Percentiles rank a stretch among this genome's conserved stretches.
Conservation (phyloP, 352 stramenopile species). For the Phytophthora melonis region DNA sequence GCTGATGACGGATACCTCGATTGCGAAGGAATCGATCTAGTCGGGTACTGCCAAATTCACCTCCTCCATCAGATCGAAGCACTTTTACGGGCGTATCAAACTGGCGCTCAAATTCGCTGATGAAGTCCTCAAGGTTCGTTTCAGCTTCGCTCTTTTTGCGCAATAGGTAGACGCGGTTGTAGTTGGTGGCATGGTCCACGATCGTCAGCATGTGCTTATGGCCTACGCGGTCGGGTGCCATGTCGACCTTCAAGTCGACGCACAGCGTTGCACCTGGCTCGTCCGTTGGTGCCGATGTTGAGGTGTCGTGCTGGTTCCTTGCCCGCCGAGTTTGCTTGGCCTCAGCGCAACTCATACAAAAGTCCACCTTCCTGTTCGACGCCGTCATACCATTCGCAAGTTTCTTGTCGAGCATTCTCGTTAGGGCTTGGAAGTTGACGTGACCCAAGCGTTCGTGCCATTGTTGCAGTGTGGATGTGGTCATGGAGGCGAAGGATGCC, state of each 20-base stretch:
- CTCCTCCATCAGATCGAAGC: constrained; percentile 1
- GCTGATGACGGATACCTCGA: constrained; percentile 8
- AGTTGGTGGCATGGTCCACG: no score
- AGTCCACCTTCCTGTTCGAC: constrained; percentile 7
- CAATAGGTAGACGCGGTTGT: no score
- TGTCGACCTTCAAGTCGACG: constrained; percentile 21
- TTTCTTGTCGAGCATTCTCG: constrained; percentile 14
- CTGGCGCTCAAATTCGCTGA: constrained; percentile 12
- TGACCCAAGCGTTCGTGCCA: constrained; percentile 11
- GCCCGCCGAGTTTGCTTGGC: constrained; percentile 16
- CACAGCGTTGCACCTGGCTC: constrained; percentile 14
- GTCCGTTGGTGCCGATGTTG: constrained; percentile 9
- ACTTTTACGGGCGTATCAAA: constrained; percentile 4
- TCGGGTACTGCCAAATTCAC: constrained; percentile 5
- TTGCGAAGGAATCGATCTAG: constrained; percentile 12
- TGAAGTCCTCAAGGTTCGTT: not conserved
- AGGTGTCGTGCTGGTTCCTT: constrained; percentile 10
- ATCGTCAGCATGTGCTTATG: constrained; percentile 19
- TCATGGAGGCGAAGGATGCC: not conserved
- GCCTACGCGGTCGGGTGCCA: constrained; percentile 3
- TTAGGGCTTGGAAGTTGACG: constrained; percentile 16
- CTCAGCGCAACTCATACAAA: constrained; percentile 20
- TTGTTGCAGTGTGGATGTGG: not conserved
- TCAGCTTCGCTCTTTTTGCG: constrained; percentile 4
- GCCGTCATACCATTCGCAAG: not conserved